Percentiles rank a stretch among this genome's conserved stretches.
Evolutionary conservation across 495 filamentous ascomycete genomes (phyloP).

Genomic region (Penicillium verhagenii): DNA sequence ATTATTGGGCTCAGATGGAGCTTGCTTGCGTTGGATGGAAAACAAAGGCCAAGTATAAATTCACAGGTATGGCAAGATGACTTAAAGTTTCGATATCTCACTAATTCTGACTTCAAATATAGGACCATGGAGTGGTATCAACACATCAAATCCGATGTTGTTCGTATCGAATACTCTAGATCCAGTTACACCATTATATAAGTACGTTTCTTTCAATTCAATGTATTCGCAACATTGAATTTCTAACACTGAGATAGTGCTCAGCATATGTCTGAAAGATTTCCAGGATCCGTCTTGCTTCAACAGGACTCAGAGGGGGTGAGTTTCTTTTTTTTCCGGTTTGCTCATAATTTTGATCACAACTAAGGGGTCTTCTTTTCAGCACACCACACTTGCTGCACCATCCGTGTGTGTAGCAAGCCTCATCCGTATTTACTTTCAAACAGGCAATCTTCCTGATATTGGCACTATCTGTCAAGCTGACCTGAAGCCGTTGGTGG

Average conservation of each 20-base stretch:
- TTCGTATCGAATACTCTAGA: constrained; percentile 60
- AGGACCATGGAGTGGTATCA: constrained; percentile 38
- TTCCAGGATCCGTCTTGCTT: constrained; percentile 53
- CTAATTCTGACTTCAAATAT: background rate
- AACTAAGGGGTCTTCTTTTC: background rate
- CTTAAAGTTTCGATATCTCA: no score
- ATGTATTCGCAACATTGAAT: background rate
- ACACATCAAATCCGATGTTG: constrained; percentile 53
- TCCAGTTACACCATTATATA: constrained; percentile 56
- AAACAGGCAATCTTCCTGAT: constrained; percentile 43
- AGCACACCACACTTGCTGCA: constrained; percentile 49
- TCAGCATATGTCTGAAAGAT: constrained; percentile 46
- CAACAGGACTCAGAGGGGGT: constrained; percentile 56
- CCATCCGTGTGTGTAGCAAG: constrained; percentile 49
- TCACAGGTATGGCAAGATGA: constrained; percentile 32
- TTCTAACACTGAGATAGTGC: constrained; percentile 35
- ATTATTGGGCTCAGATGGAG: constrained; percentile 56
- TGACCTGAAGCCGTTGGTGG: constrained; percentile 33
- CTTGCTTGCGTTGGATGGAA: constrained; percentile 59
- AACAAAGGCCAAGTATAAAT: constrained; percentile 57
- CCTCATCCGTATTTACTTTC: constrained; percentile 47
- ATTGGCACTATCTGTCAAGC: constrained; percentile 42
- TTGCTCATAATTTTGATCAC: background rate
- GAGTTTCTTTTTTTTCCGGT: constrained; percentile 29
- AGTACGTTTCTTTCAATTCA: constrained; percentile 16